These are phyloP conservation scores for Phyllosticta paracitricarpa DNA, from an alignment of 2,329 filamentous ascomycete species.

Conservation along the genomic window DNA sequence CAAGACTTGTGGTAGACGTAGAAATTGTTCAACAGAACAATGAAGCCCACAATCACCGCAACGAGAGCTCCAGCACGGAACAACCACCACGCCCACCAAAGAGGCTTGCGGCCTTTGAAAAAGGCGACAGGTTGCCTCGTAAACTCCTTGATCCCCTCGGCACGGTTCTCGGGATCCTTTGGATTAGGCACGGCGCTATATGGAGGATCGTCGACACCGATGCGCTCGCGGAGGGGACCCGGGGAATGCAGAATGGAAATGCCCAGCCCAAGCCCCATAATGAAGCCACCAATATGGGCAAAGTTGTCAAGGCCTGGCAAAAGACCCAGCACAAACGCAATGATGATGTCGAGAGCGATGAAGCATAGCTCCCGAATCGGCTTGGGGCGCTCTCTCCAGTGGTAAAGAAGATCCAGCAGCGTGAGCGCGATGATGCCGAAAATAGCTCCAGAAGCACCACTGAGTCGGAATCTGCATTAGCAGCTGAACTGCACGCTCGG, in stretches of 20 bases:
- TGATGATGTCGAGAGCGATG: slow-evolving; percentile 72
- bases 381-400: slow-evolving; percentile 68
- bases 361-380: slow-evolving; percentile 81
- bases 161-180: slow-evolving; percentile 42
- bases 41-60: slow-evolving; percentile 73
- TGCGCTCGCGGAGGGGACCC: slow-evolving; percentile 62
- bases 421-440: slow-evolving; percentile 88
- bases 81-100: slow-evolving; percentile 98
- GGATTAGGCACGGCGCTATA: slow-evolving; percentile 53
- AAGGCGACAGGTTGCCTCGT: slow-evolving; percentile 52
- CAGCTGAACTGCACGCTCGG: neutral
- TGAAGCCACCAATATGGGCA: slow-evolving; percentile 88
- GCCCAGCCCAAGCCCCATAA: slow-evolving; percentile 82
- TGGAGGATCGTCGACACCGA: slow-evolving; percentile 57
- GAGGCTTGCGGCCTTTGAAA: slow-evolving; percentile 82
- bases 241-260: slow-evolving; percentile 84
- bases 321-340: slow-evolving; percentile 86
- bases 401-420: slow-evolving; percentile 84
- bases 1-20: slow-evolving; percentile 70
- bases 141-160: slow-evolving; percentile 35
- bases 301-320: slow-evolving; percentile 95
- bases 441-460: slow-evolving; percentile 78
- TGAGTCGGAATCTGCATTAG: slow-evolving; percentile 11
- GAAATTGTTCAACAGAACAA: slow-evolving; percentile 82
- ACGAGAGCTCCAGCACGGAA: slow-evolving; percentile 69